Evolutionary conservation across 164 flowering plant genomes (phyloP).

Genomic region (Saururus chinensis): DNA sequence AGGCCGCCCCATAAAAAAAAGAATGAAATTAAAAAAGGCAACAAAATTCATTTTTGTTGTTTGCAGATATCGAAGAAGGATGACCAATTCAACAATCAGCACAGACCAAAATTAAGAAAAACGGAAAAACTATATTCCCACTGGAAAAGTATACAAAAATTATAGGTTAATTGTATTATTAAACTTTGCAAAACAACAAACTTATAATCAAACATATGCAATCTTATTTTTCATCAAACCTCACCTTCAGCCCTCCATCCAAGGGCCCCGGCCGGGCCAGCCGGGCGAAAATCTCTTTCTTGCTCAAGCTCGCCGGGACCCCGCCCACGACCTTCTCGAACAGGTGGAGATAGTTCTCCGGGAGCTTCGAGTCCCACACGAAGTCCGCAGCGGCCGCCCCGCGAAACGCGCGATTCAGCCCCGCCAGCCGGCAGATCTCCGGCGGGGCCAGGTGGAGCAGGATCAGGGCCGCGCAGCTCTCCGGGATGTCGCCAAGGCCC

Average conservation of each 20-base stretch:
- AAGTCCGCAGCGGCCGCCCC: slow-evolving; percentile 78
- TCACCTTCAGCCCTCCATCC: slow-evolving; percentile 43
- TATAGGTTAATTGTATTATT: no score
- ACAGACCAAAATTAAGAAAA: no score
- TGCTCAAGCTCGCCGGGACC: slow-evolving; percentile 23
- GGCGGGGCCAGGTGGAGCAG: slow-evolving; percentile 45
- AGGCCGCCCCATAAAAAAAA: no score
- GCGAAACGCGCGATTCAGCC: slow-evolving; percentile 55
- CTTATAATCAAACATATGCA: no score
- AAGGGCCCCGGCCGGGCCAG: slow-evolving; percentile 59
- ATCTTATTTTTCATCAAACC: not conserved
- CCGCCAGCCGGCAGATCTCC: slow-evolving; percentile 61
- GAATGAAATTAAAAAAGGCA: no score
- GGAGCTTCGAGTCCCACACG: slow-evolving; percentile 85
- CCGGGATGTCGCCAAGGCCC: slow-evolving; percentile 70
- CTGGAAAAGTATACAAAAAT: no score
- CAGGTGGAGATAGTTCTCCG: slow-evolving; percentile 55
- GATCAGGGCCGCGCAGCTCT: slow-evolving; percentile 59
- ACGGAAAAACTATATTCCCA: no score
- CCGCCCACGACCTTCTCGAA: slow-evolving; percentile 40
- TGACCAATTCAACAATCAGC: no score
- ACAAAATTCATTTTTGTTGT: no score
- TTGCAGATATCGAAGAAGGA: no score
- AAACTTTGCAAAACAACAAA: no score
- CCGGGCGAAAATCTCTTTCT: slow-evolving; percentile 71